Conservation (phyloP, 495 filamentous ascomycete genomes). For the Aspergillus incahuasiensis region DNA sequence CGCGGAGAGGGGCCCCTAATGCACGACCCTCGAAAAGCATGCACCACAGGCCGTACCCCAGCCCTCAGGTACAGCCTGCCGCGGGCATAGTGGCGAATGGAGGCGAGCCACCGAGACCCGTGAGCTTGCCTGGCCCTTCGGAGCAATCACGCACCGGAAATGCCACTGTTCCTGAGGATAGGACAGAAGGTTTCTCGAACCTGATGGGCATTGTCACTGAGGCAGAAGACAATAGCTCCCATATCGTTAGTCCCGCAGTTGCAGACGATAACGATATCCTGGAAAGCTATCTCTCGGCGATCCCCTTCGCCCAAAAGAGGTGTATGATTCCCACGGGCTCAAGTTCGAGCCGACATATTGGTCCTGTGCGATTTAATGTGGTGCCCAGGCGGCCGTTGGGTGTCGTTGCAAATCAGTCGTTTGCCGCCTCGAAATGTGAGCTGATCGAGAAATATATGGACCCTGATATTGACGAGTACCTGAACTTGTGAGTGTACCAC, state of each 20-base stretch:
- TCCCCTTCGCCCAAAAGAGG: constrained; percentile 22
- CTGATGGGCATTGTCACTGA: constrained; percentile 17
- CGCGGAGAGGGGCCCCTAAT: constrained; percentile 12
- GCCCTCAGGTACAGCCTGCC: neutral
- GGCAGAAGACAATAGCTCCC: constrained; percentile 19
- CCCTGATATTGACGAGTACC: constrained; percentile 25
- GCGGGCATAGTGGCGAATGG: neutral
- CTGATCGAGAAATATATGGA: constrained; percentile 38
- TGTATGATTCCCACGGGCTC: constrained; percentile 24
- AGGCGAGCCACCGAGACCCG: neutral
- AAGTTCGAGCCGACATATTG: constrained; percentile 36
- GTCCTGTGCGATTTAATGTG: constrained; percentile 53
- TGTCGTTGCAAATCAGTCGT: constrained; percentile 21
- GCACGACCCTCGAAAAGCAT: neutral
- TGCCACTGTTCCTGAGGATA: neutral
- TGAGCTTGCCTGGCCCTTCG: neutral
- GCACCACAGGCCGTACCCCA: neutral
- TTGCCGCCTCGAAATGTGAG: constrained; percentile 30
- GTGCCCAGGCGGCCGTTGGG: constrained; percentile 45
- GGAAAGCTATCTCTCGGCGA: constrained; percentile 26
- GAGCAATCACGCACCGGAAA: neutral
- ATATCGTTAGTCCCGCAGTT: constrained; percentile 32
- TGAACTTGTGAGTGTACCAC: constrained; percentile 25
- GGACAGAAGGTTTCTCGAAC: constrained; percentile 6
- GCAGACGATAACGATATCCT: constrained; percentile 30